Conservation (phyloP, 1,284 basidiomycete species). For the Filobasidium uniguttulatum region DNA sequence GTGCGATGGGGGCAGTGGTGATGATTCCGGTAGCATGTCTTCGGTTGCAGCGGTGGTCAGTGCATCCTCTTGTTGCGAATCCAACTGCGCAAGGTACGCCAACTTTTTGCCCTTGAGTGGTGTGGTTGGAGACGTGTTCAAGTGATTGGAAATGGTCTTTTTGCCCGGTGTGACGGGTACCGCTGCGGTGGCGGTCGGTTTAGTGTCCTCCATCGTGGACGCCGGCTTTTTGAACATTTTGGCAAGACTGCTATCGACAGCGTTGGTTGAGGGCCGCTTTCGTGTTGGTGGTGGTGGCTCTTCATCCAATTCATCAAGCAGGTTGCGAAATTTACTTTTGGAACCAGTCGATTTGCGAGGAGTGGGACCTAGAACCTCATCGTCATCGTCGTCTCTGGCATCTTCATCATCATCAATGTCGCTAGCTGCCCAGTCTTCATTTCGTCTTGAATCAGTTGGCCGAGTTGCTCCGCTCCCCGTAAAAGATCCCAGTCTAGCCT, state of each 20-base stretch:
- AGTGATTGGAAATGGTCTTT: too few species aligned
- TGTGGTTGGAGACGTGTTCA: too few species aligned
- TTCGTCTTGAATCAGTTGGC: conserved; percentile 4
- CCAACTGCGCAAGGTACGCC: neutral
- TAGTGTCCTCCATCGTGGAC: neutral
- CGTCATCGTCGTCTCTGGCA: conserved; percentile 18
- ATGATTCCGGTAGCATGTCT: neutral
- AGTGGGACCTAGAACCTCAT: conserved; percentile 24
- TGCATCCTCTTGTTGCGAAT: neutral
- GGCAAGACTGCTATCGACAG: neutral
- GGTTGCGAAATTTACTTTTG: conserved; percentile 2
- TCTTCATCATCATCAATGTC: neutral
- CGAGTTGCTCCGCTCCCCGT: conserved; percentile 3
- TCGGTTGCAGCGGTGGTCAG: neutral
- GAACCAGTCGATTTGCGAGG: conserved; percentile 17
- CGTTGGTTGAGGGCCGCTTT: neutral
- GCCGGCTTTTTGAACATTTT: neutral
- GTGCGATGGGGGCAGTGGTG: neutral
- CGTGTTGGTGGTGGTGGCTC: neutral
- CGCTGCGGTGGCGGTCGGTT: neutral
- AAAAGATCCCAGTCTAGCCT: conserved; percentile 13
- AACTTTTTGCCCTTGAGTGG: conserved; percentile 1
- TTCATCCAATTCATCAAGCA: neutral
- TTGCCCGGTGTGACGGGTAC: neutral
- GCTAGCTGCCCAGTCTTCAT: neutral